Evolutionary conservation across 2,329 filamentous ascomycete species (phyloP), one percentile per base, ranked within the genome.

Genomic region (Hypoxylon sp.): DNA sequence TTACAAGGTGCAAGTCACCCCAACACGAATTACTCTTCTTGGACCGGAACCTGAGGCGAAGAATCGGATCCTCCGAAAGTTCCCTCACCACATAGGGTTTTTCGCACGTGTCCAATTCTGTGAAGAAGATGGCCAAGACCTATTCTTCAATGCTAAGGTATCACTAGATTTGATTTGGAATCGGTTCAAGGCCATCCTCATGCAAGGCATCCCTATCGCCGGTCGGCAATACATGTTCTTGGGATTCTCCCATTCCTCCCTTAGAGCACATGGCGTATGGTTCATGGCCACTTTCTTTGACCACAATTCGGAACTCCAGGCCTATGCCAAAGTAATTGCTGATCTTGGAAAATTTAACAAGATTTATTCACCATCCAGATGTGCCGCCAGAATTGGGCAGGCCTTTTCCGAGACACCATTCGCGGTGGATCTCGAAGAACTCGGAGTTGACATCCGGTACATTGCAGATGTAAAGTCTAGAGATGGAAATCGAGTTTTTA

Each of bases 181-280:
- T 0, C 87, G 90, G 0, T 94, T 94, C 78, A 86, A 86, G 57
- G 68, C 75, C 0, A 80, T 93, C 0, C 82, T 96, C 8, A 77
- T 81, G 2, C 74, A 83, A 0, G 90, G 89, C 0, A 87, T 97
- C 29, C 74, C 80, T 0, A 87, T 95, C 58, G 91, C 86, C 2
- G 91, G 89, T 0, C 83, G 89, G 11, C 75, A 78, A 0, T 94
- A 89, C 73, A 79, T 80, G 0, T 95, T 94, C 73, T 82, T 95
- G 0, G 92, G 92, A 0, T 95, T 94, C 77, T 94, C 92, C 0
- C 91, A 94, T 77, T 95, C 92, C 0, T 94, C 92, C 0, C 83
- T 95, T 3, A 85, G 92, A 11, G 85, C 88, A 0, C 91, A 93
- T 65, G 89, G 90, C 0, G 89, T 87, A 37, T 94, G 92, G 92